These are phyloP conservation scores for Penicillium expansum DNA, from an alignment of 2,329 filamentous ascomycete genomes.

Conservation along the genomic window DNA sequence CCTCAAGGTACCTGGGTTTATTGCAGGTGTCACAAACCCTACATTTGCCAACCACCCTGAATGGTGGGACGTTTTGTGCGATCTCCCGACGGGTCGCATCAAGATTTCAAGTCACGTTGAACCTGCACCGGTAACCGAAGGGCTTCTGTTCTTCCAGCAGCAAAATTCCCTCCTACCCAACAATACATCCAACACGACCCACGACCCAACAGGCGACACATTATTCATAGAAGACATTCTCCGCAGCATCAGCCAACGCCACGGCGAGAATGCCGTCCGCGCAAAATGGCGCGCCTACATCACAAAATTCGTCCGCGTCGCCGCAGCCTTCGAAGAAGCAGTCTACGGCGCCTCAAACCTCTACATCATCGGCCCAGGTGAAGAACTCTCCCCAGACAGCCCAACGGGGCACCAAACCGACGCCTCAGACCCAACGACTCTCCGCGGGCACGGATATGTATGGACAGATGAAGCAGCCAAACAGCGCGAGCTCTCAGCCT, in stretches of 20 bases:
- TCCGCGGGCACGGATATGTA: conserved; percentile 87
- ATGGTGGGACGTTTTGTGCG: conserved; percentile 98
- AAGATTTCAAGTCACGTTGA: conserved; percentile 92
- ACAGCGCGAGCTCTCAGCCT: conserved; percentile 82
- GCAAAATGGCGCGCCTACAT: conserved; percentile 95
- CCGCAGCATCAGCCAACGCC: conserved; percentile 76
- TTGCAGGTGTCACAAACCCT: conserved; percentile 95
- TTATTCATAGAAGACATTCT: conserved; percentile 86
- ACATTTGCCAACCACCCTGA: conserved; percentile 92
- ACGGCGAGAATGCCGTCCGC: conserved; percentile 85
- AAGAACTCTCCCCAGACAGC: conserved; percentile 55
- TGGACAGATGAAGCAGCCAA: conserved; percentile 83
- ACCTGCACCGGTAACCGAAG: conserved; percentile 74
- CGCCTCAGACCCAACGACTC: conserved; percentile 48
- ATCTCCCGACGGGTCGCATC: conserved; percentile 85
- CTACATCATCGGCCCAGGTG: conserved; percentile 72
- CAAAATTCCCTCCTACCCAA: conserved; percentile 45
- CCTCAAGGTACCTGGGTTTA: conserved; percentile 92
- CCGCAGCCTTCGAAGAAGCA: conserved; percentile 89
- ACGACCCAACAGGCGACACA: conserved; percentile 79
- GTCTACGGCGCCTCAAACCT: conserved; percentile 92
- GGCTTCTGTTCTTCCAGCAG: conserved; percentile 81
- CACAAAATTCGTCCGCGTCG: conserved; percentile 86
- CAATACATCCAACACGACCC: conserved; percentile 28
- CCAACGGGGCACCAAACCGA: conserved; percentile 41